phyloP scores from a whole-genome alignment of 192 early-diverging fungal species.

The Coemansia sp. region DNA sequence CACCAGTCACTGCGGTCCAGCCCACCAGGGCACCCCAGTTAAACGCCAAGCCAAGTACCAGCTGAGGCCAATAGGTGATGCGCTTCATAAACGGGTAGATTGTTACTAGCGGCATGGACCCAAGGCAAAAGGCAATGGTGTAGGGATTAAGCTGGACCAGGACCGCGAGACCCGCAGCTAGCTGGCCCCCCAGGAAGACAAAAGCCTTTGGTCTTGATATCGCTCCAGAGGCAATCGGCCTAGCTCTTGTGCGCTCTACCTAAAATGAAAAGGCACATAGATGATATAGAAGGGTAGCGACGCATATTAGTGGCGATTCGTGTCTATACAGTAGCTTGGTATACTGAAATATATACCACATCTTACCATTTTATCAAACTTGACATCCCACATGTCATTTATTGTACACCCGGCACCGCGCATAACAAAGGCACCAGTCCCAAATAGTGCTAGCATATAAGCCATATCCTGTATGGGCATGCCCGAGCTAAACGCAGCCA shows the following conservation, averaged over 20 bases:
- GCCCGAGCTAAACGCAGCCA: slow-evolving; percentile 66
- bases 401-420: slow-evolving; percentile 96
- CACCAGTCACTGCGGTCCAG: slow-evolving; percentile 78
- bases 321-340: neutral
- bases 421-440: slow-evolving; percentile 86
- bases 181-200: slow-evolving; percentile 77
- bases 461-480: slow-evolving; percentile 60
- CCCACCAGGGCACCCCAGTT: slow-evolving; percentile 95
- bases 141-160: slow-evolving; percentile 89
- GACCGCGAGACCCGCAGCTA: slow-evolving; percentile 78
- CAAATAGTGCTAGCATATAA: slow-evolving; percentile 78
- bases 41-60: slow-evolving; percentile 85
- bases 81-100: slow-evolving; percentile 95
- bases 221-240: slow-evolving; percentile 82
- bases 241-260: slow-evolving; percentile 78
- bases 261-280: slow-evolving; percentile 9
- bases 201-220: slow-evolving; percentile 71
- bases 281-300: neutral
- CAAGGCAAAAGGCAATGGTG: slow-evolving; percentile 82
- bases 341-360: neutral
- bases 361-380: slow-evolving; percentile 75
- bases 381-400: slow-evolving; percentile 96
- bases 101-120: slow-evolving; percentile 75
- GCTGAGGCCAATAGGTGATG: slow-evolving; percentile 94
- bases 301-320: neutral